Evolutionary conservation across 2,329 filamentous ascomycete species (phyloP).

Genomic region (Lithohypha guttulata): DNA sequence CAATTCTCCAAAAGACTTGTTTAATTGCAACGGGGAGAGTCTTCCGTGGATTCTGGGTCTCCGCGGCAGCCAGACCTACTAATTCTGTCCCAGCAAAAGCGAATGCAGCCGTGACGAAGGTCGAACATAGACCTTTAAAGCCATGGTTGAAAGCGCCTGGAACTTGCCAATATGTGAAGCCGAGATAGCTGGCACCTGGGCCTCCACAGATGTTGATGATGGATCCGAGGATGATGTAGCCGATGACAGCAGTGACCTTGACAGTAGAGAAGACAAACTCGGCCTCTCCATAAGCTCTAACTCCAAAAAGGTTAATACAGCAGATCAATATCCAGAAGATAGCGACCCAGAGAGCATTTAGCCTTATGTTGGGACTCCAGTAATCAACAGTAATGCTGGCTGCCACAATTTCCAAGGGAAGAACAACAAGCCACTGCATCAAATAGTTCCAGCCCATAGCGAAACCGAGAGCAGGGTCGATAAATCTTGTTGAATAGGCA

Average conservation of each 20-base stretch:
- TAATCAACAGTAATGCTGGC: slow-evolving; percentile 69
- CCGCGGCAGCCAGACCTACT: slow-evolving; percentile 43
- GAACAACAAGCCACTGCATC: slow-evolving; percentile 68
- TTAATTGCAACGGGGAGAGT: slow-evolving; percentile 39
- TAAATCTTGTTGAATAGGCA: slow-evolving; percentile 79
- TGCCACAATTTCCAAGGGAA: slow-evolving; percentile 73
- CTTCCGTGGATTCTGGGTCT: slow-evolving; percentile 42
- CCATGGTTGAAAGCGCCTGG: slow-evolving; percentile 38
- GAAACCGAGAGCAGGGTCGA: slow-evolving; percentile 58
- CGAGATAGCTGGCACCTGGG: slow-evolving; percentile 64
- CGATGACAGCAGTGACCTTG: slow-evolving; percentile 71
- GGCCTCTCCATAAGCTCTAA: slow-evolving; percentile 74
- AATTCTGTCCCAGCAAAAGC: slow-evolving; percentile 47
- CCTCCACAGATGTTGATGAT: slow-evolving; percentile 58
- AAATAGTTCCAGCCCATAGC: slow-evolving; percentile 51
- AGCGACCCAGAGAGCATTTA: slow-evolving; percentile 45
- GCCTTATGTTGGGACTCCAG: slow-evolving; percentile 41
- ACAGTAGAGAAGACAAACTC: slow-evolving; percentile 72
- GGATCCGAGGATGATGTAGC: slow-evolving; percentile 72
- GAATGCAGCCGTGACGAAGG: slow-evolving; percentile 48
- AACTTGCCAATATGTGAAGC: slow-evolving; percentile 59
- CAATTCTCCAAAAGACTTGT: slow-evolving; percentile 41
- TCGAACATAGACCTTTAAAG: slow-evolving; percentile 44
- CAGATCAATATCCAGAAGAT: slow-evolving; percentile 64
- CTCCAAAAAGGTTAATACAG: slow-evolving; percentile 68